Evolutionary conservation across 345 rosid genomes (phyloP), one percentile per base, ranked within the genome.

Genomic region (rapeseed (Brassica napus)): DNA sequence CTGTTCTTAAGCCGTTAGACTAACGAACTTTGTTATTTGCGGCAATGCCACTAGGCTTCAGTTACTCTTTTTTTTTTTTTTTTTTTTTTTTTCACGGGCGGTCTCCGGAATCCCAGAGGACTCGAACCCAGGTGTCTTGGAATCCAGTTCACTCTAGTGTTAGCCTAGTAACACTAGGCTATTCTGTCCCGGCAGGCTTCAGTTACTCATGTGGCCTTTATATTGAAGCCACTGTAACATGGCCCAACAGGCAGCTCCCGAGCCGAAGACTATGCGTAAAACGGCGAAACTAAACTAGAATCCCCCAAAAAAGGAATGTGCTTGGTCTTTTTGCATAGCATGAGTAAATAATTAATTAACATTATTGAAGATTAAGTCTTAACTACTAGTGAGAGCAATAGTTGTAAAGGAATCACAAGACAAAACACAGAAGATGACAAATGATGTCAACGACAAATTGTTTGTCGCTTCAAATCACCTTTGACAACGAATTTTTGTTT

Each of bases 381-480:
- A 61, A 6, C 23, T 62, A 63, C 18, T 31, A 12, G 34, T 24
- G 65, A 61, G 65, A 61, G 18, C 65, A 28, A 61, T 61, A 31
- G 42, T 7, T 63, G 9, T 31, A 32, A 90, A 90, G 81, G 34
- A 60, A 64, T 84, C 89, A 0, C 87, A 91, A 80, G 97, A 88
- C n/a, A 89, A 87, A 82, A 77, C 88, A 49, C 88, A 87, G 49
- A 85, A 58, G 77, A 92, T 90, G 93, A 88, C 83, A 73, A 88
- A 88, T 75, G 91, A 90, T 74, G 88, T 90, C 35, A 87, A 88
- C 65, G 87, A 89, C 69, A 49, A 34, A 16, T 16, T 39, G 61
- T 24, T 64, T 32, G 44, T 15, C 68, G 1, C 14, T 64, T 64
- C 44, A 8, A 32, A 64, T 64, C 42, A 64, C 44, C 8, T 34